phyloP scores from a whole-genome alignment of 2,329 filamentous ascomycete species.

The Leptographium galeiforme region DNA sequence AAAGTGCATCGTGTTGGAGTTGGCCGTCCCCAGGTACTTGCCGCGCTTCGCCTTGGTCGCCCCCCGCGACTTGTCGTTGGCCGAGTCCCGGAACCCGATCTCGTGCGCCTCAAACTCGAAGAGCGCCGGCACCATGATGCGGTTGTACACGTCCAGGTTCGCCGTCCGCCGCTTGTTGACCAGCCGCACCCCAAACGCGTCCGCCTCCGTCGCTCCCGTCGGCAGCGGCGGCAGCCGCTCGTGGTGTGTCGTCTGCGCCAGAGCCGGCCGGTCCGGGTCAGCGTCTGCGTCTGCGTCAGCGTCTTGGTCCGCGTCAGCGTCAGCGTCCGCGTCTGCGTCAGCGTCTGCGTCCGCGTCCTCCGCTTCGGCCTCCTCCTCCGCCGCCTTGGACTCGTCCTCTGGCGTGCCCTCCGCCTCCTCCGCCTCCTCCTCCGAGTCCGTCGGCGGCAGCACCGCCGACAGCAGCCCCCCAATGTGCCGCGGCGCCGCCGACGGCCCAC shows the following conservation, averaged over 20 bases:
- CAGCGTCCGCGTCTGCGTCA: conserved; percentile 7
- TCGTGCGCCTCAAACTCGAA: conserved; percentile 38
- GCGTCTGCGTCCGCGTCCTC: not conserved
- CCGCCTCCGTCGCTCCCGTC: conserved; percentile 29
- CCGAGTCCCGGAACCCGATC: conserved; percentile 46
- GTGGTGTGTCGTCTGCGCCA: conserved; percentile 12
- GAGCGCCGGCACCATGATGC: conserved; percentile 35
- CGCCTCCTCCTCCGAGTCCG: conserved; percentile 10
- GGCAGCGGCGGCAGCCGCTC: conserved; percentile 18
- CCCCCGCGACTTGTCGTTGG: conserved; percentile 40
- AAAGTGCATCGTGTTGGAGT: conserved; percentile 38
- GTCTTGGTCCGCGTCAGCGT: conserved; percentile 4
- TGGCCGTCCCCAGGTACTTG: conserved; percentile 39
- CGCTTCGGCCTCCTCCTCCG: conserved; percentile 14
- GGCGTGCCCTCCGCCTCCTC: conserved; percentile 15
- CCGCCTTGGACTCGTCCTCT: conserved; percentile 3
- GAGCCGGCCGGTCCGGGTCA: conserved; percentile 13
- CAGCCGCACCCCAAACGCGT: conserved; percentile 37
- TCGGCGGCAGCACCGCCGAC: conserved; percentile 16
- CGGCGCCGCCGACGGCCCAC: conserved; percentile 16
- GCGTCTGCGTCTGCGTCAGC: conserved; percentile 7
- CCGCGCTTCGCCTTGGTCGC: conserved; percentile 39
- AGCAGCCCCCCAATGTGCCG: conserved; percentile 28
- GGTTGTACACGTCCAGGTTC: conserved; percentile 31
- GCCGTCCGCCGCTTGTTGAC: conserved; percentile 25